Evolutionary conservation across 2,329 filamentous ascomycete species (phyloP), one percentile per base, ranked within the genome.

Genomic region (Verticillium albo-atrum): DNA sequence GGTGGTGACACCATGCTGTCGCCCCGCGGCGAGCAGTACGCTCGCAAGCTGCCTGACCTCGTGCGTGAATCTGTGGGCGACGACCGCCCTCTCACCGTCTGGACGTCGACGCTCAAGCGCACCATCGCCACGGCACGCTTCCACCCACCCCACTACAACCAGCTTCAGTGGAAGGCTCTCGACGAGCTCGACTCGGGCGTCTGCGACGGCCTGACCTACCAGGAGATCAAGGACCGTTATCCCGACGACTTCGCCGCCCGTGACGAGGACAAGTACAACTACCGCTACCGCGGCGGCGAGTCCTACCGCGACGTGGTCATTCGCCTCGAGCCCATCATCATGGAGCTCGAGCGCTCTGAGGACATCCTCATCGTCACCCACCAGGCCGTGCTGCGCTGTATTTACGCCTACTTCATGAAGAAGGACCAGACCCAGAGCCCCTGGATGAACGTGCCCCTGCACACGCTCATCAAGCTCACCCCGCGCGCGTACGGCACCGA

Each of bases 211-310:
- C 86, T 98, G 73, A 99, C 95, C 1, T 97, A 97, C 73, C 91
- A 92, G 69, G 90, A 99, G 72, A 98, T 99, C 71, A 92, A 95
- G 69, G 86, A 96, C 68, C 79, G 84, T 58, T 98, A 91, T 72
- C 95, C 95, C 0, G 93, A 97, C 66, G 95, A 99, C 77, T 99
- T 99, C 77, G 87, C 88, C 55, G 92, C 94, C 34, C 91, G 95
- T 63, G 95, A 99, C 74, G 92, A 97, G 66, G 95, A 99, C 81
- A 99, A 99, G 77, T 98, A 98, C 85, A 98, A 99, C 79, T 99
- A 99, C 78, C 92, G 95, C 60, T 99, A 99, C 76, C 89, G 95
- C 5, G 95, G 95, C 63, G 95, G 95, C 58, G 95, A 99, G 77
- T 96, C 91, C 62, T 89, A 99, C 74, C 91, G 94, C 59, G 95